phyloP scores from a whole-genome alignment of 208 protist genomes.

The Leishmania lainsoni region DNA sequence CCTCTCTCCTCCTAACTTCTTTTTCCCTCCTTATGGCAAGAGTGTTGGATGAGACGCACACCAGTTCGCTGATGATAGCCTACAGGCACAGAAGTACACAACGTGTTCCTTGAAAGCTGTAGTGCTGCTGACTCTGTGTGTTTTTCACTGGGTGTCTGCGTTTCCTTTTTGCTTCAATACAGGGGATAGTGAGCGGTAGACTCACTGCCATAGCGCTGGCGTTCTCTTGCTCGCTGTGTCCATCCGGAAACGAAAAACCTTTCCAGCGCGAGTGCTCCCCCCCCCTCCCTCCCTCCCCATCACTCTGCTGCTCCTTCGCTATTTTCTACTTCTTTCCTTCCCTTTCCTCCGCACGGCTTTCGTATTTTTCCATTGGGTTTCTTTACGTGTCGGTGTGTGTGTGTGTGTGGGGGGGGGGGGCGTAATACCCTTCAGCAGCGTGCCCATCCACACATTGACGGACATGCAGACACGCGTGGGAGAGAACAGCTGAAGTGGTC shows the following conservation, averaged over 20 bases:
- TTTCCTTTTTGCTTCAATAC: conserved; percentile 1
- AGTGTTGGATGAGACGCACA: background rate
- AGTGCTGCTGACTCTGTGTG: background rate
- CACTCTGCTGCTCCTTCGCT: background rate
- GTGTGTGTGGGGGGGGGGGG: background rate
- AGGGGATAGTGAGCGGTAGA: background rate
- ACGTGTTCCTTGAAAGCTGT: background rate
- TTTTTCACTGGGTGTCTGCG: background rate
- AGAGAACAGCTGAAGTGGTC: background rate
- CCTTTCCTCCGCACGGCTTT: background rate
- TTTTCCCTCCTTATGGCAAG: background rate
- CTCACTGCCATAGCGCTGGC: background rate
- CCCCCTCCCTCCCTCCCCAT: background rate
- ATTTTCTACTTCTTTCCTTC: background rate
- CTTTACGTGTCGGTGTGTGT: background rate
- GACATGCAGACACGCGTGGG: background rate
- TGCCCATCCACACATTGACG: background rate
- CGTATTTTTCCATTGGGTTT: background rate
- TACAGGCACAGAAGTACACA: background rate
- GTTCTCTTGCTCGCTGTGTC: background rate
- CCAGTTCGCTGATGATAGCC: background rate
- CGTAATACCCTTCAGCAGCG: background rate
- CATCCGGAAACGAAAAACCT: background rate
- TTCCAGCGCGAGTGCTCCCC: background rate
- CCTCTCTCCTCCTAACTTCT: background rate